Conservation (phyloP, 176 grass and related monocot genomes). For the Zea luxurians region DNA sequence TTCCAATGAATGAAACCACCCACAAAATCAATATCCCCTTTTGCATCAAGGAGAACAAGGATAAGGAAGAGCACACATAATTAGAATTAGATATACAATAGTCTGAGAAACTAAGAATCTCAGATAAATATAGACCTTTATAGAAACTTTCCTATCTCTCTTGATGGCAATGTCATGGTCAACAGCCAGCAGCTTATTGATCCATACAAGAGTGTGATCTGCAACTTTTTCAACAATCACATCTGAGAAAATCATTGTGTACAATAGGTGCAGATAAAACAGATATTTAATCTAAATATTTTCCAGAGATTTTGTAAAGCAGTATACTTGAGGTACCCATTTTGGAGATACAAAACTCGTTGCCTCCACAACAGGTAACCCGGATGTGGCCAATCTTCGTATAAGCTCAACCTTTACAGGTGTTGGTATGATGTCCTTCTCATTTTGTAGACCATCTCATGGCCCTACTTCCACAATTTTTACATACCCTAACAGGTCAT, state of each 20-base stretch:
- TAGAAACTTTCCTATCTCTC: constrained; percentile 76
- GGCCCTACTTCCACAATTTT: constrained; percentile 95
- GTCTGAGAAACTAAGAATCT: too few relatives aligned
- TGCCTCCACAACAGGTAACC: constrained; percentile 81
- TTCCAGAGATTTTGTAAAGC: background rate
- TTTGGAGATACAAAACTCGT: constrained; percentile 95
- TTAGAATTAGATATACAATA: too few relatives aligned
- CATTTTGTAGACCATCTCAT: constrained; percentile 93
- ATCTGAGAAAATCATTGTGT: background rate
- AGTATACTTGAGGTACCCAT: constrained; percentile 87
- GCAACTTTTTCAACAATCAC: too few relatives aligned
- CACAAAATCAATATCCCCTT: constrained; percentile 70
- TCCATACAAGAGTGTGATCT: too few relatives aligned
- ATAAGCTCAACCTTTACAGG: constrained; percentile 80
- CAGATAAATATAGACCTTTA: constrained; percentile 42
- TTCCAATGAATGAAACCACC: constrained; percentile 77
- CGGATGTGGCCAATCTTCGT: constrained; percentile 60
- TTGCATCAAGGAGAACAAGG: too few relatives aligned
- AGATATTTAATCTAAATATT: background rate
- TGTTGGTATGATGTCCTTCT: constrained; percentile 69
- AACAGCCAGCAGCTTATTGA: constrained; percentile 63
- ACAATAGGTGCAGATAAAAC: background rate
- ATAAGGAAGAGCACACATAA: too few relatives aligned
- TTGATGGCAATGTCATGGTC: constrained; percentile 78
- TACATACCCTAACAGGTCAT: too few relatives aligned